Conservation (phyloP, 768 basidiomycete genomes). For the Mycena belliarum region DNA sequence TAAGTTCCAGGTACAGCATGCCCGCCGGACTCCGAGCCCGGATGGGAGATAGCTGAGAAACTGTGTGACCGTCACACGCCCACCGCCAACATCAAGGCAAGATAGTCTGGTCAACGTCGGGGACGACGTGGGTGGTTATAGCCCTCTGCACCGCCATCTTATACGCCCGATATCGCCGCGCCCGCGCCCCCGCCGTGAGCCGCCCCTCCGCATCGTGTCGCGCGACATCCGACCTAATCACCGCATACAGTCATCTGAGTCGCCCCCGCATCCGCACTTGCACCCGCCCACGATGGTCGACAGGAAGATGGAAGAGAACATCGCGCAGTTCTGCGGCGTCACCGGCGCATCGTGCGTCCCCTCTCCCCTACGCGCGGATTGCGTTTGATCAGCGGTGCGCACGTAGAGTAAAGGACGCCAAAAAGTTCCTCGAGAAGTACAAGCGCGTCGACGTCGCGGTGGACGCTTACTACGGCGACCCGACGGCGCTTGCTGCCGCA, state of each 20-base stretch:
- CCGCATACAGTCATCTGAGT: neutral
- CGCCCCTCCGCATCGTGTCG: too few relatives aligned
- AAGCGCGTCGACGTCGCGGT: slow-evolving; percentile 72
- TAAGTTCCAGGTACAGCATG: too few relatives aligned
- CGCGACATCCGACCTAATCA: neutral
- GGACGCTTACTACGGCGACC: slow-evolving; percentile 71
- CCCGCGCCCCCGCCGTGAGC: neutral
- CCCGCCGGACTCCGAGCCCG: too few relatives aligned
- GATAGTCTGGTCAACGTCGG: neutral
- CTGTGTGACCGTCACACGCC: too few relatives aligned
- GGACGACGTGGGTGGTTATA: slow-evolving; percentile 6
- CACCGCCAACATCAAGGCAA: too few relatives aligned
- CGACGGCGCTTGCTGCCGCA: slow-evolving; percentile 33
- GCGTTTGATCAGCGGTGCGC: neutral
- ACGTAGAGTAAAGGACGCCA: slow-evolving; percentile 56
- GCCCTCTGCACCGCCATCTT: neutral
- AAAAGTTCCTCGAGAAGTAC: slow-evolving; percentile 67
- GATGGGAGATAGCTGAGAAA: too few relatives aligned
- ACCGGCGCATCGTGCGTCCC: slow-evolving; percentile 71
- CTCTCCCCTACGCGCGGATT: neutral
- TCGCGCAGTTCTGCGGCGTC: slow-evolving; percentile 61
- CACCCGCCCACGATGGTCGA: slow-evolving; percentile 30
- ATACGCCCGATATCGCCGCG: neutral
- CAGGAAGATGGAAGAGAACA: slow-evolving; percentile 49
- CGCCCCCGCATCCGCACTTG: neutral